A percentile compares a stretch with the other conserved stretches of the same genome.
These are phyloP conservation scores for Chytridium lagenaria DNA, from an alignment of 371 early-diverging fungal genomes.

Conservation along the genomic window DNA sequence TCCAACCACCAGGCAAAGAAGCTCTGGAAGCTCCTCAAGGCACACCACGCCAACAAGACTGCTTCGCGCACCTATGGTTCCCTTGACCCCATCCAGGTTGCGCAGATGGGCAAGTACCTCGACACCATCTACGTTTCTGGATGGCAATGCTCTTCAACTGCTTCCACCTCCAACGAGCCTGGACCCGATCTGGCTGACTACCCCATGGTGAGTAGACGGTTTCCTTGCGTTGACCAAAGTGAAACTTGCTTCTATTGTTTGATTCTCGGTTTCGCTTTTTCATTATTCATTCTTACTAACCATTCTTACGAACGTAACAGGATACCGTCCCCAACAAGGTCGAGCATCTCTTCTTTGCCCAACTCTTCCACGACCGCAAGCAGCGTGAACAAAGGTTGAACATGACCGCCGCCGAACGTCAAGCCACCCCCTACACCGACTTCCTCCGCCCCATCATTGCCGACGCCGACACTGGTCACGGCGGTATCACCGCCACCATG, in stretches of 20 bases:
- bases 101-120: slow-evolving; percentile 97
- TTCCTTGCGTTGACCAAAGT: no score
- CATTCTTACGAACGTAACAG: slow-evolving; percentile 38
- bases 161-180: slow-evolving; percentile 96
- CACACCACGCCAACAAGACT: slow-evolving; percentile 78
- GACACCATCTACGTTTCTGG: slow-evolving; percentile 98
- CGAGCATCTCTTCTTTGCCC: slow-evolving; percentile 97
- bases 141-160: slow-evolving; percentile 98
- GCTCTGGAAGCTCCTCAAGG: slow-evolving; percentile 83
- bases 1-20: slow-evolving; percentile 93
- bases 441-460: slow-evolving; percentile 96
- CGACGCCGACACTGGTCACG: slow-evolving; percentile 98
- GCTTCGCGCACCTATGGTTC: slow-evolving; percentile 95
- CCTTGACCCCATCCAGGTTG: slow-evolving; percentile 93
- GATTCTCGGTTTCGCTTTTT: no score
- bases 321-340: slow-evolving; percentile 99
- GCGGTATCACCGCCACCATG: slow-evolving; percentile 91
- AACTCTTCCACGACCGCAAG: slow-evolving; percentile 97
- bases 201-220: slow-evolving; percentile 66
- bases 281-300: no score
- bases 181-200: slow-evolving; percentile 99
- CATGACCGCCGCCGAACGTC: slow-evolving; percentile 72
- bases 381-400: slow-evolving; percentile 89
- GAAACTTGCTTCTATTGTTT: no score
- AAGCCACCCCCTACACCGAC: slow-evolving; percentile 79